Base-by-base conservation (phyloP, 2,329 filamentous ascomycete species). In the Penicillium glabrum region DNA sequence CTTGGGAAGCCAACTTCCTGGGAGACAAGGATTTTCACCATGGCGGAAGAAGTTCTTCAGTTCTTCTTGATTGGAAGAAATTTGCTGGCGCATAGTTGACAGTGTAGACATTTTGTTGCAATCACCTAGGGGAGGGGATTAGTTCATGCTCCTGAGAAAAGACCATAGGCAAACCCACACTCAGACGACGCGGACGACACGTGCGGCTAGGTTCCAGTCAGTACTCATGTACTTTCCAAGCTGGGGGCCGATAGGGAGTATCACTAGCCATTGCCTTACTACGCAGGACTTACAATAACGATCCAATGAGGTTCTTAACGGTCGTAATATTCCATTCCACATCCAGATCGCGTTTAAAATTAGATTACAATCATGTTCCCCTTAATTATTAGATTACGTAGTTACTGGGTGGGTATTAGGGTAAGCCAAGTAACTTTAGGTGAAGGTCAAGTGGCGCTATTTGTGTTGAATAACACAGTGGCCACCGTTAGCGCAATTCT, bases 251-350 rank as follows among this genome's bases (percentile, higher is more conserved):
- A 7, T 23, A 9, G 35, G 29, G 37, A 4, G 24, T 24, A 24
- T 24, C 24, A 71, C 71, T 71, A 31, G 72, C 71, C 71, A 73
- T 69, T 70, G 69, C 69, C 71, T 73, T 70, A 72, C 72, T 61
- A 73, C 69, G 70, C 60, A 53, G 54, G 43, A 54, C 62, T 56
- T 61, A 61, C 62, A 44, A 57, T 55, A 53, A 59, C 26, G 54
- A 41, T 54, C 59, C 46, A n/a, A 60, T 61, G 63, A 65, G 57
- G 56, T 24, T 24, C 24, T 24, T 24, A 24, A 24, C 3, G 24
- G 24, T 24, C 24, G 3, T 24, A 3, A 24, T 24, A 61, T 66
- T 60, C 61, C 56, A 64, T 27, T 51, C 48, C 39, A 51, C 54
- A 56, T 57, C 29, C 51, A 51, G 53, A 37, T 16, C 5, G 14